Percentiles rank a stretch among this genome's conserved stretches.
These are phyloP conservation scores for Antrodiella citrinella DNA, from an alignment of 768 basidiomycete genomes.

Conservation along the genomic window DNA sequence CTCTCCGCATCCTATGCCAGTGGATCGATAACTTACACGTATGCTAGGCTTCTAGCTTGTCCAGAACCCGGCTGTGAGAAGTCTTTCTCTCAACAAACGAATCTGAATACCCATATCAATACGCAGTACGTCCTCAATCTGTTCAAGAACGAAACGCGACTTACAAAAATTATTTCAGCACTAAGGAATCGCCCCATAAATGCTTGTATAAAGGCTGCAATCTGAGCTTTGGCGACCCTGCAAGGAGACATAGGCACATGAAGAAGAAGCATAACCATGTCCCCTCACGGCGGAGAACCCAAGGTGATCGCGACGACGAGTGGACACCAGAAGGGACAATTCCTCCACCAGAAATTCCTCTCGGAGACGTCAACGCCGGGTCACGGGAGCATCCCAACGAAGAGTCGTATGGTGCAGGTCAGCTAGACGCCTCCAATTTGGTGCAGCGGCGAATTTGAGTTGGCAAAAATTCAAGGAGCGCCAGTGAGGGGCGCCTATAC, in stretches of 20 bases:
- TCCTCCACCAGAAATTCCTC: conserved; percentile 11
- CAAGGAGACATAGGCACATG: conserved; percentile 54
- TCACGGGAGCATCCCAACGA: no score
- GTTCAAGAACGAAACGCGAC: conserved; percentile 2
- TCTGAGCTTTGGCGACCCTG: conserved; percentile 54
- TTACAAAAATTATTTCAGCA: conserved; percentile 29
- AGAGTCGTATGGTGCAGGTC: no score
- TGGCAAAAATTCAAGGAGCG: no score
- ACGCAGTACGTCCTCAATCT: conserved; percentile 33
- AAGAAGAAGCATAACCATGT: conserved; percentile 42
- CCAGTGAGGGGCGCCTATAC: no score
- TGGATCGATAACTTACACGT: no score
- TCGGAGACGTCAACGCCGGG: no score
- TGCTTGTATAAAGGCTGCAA: conserved; percentile 42
- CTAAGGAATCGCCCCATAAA: conserved; percentile 46
- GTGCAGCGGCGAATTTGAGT: no score
- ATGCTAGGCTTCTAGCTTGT: no score
- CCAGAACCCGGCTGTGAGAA: no score
- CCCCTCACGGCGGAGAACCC: conserved; percentile 33
- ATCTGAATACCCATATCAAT: conserved; percentile 48
- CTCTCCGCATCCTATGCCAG: conserved; percentile 8
- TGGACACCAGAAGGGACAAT: conserved; percentile 9
- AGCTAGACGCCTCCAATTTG: no score
- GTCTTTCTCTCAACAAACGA: conserved; percentile 51
- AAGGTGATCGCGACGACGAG: conserved; percentile 29